Base-by-base conservation (phyloP, 805 yeast genomes). In the Starmerella asiatica region DNA sequence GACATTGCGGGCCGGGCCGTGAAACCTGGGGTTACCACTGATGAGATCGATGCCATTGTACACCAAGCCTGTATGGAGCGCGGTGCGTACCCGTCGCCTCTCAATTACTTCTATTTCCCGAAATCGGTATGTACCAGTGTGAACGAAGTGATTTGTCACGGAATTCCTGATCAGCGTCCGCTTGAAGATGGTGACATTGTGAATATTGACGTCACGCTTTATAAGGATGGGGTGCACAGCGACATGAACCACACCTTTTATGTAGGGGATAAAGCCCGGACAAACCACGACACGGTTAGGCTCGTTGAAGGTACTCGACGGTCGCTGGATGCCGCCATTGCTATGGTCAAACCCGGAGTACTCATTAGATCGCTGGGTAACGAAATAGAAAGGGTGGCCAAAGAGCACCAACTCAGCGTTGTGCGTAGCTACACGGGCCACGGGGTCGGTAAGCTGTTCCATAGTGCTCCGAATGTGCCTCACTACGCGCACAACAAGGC, bases 211-310 rank as follows among this genome's bases (percentile, higher is more conserved):
- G 82, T 91, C 36, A 71, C 94, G 3, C 60, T 91, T 39, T 91
- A 71, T 63, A 73, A 79, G 60, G 72, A 80, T 49, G 98, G 98
- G 1, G 75, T 75, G 63, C 97, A 91, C 63, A 79, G 94, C 7
- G 98, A 91, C 61, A 67, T 91, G 58, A 91, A 91, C 60, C 97
- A 91, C 62, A 91, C 98, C 0, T 91, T 86, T 60, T 91, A 91
- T 56, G 93, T 91, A 21, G 98, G 97, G 11, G 88, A 79, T 42
- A 84, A 81, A 55, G 83, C 91, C 28, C 75, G 69, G 50, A 62
- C 74, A n/a, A 71, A 88, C 57, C 75, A 78, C 34, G 93, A 83
- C 36, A 68, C 73, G n/a, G 84, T 91, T 40, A 76, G 86, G 45
- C 72, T 91, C 29, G 95, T 88, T 8, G 98, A 91, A 60, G 79